These are phyloP conservation scores for Lyophyllum decastes DNA, from an alignment of 768 basidiomycete species.

Conservation along the genomic window DNA sequence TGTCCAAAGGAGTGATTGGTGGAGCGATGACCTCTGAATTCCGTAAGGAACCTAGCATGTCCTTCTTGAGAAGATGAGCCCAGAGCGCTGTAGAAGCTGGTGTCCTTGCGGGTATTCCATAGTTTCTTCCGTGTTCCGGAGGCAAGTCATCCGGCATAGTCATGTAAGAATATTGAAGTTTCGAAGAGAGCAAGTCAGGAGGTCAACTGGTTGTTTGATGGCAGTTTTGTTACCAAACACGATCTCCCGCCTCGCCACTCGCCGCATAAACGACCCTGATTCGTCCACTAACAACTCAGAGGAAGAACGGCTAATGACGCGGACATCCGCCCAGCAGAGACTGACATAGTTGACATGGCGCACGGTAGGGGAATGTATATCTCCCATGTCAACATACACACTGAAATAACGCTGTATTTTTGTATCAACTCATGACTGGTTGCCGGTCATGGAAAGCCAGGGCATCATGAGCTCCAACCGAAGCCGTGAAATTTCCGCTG, in stretches of 20 bases:
- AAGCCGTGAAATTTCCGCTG: slow-evolving; percentile 18
- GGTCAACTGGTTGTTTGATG: too few species aligned
- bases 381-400: too few species aligned
- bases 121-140: slow-evolving; percentile 7
- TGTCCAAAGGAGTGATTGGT: slow-evolving; percentile 60
- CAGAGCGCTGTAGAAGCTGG: slow-evolving; percentile 45
- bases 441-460: slow-evolving; percentile 15
- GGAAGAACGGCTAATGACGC: too few species aligned
- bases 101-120: slow-evolving; percentile 27
- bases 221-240: background rate
- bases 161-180: background rate
- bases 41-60: slow-evolving; percentile 28
- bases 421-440: too few species aligned
- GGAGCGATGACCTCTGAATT: slow-evolving; percentile 15
- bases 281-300: too few species aligned
- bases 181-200: background rate
- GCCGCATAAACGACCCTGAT: too few species aligned
- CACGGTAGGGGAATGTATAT: too few species aligned
- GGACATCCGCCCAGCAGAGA: background rate
- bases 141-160: slow-evolving; percentile 1
- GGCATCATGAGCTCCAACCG: slow-evolving; percentile 17
- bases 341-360: too few species aligned
- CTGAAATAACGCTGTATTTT: too few species aligned
- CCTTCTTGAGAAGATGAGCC: slow-evolving; percentile 57
- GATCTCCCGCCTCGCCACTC: too few species aligned